These are phyloP conservation scores for Xerocomus brunneocitrinus DNA, from an alignment of 768 basidiomycete genomes.

Conservation along the genomic window DNA sequence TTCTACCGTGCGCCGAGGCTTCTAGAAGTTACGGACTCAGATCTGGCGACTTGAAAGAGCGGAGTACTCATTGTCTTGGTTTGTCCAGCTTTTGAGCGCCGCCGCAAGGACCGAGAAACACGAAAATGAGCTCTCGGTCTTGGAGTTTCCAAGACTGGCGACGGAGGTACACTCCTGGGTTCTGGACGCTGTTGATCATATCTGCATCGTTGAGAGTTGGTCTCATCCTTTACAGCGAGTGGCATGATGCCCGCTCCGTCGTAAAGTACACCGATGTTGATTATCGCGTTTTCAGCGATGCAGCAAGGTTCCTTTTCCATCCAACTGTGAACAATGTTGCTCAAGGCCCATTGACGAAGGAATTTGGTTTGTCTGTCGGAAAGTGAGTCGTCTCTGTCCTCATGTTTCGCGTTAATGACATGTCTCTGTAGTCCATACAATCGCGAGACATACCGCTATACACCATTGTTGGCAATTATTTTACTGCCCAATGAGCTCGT, in stretches of 20 bases:
- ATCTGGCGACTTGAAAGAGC: too few species aligned
- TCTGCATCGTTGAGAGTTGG: slow-evolving; percentile 58
- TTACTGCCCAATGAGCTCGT: slow-evolving; percentile 76
- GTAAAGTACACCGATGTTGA: slow-evolving; percentile 99
- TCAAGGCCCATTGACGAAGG: slow-evolving; percentile 51
- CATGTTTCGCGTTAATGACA: not conserved
- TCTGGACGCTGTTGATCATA: slow-evolving; percentile 47
- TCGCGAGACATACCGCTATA: slow-evolving; percentile 93
- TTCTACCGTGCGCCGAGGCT: too few species aligned
- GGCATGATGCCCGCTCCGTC: slow-evolving; percentile 76
- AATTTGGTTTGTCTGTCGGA: slow-evolving; percentile 48
- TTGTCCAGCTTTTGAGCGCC: too few species aligned
- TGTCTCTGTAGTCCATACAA: slow-evolving; percentile 68
- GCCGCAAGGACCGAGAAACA: not conserved
- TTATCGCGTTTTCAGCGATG: slow-evolving; percentile 93
- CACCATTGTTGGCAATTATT: slow-evolving; percentile 82
- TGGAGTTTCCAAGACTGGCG: slow-evolving; percentile 1
- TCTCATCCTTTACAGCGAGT: slow-evolving; percentile 83
- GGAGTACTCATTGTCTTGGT: too few species aligned
- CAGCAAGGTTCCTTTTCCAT: slow-evolving; percentile 62
- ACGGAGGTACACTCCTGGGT: slow-evolving; percentile 31
- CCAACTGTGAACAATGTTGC: slow-evolving; percentile 51
- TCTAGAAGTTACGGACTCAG: too few species aligned
- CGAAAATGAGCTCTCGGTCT: not conserved
- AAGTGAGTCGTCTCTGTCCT: slow-evolving; percentile 54